These are phyloP conservation scores for Thelonectria discophora DNA, from an alignment of 2,329 filamentous ascomycete species.

Conservation along the genomic window DNA sequence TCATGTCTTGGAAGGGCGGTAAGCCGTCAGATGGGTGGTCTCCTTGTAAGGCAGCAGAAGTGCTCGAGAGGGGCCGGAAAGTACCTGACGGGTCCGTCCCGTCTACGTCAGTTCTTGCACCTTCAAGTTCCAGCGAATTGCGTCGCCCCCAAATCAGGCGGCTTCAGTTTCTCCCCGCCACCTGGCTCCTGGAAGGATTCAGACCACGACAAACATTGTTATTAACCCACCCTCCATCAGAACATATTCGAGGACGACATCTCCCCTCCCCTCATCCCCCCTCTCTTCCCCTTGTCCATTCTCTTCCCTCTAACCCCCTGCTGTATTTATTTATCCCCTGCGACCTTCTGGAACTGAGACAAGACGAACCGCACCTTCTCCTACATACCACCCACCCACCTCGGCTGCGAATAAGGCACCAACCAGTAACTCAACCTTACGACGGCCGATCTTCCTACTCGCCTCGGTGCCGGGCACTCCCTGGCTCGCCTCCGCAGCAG, in stretches of 20 bases:
- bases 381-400: neutral
- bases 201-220: constrained; percentile 2
- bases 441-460: neutral
- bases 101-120: neutral
- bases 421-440: neutral
- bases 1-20: constrained; percentile 16
- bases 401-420: neutral
- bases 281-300: neutral
- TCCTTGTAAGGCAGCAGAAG: neutral
- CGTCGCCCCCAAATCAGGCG: constrained; percentile 16
- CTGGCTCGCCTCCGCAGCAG: neutral
- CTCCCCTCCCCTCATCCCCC: neutral
- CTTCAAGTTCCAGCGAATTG: constrained; percentile 13
- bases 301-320: too few species aligned
- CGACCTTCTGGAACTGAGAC: neutral
- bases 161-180: neutral
- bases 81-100: neutral
- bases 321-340: too few species aligned
- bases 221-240: neutral
- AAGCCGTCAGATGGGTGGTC: constrained; percentile 9
- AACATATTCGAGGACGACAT: neutral
- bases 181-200: constrained; percentile 8
- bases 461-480: neutral
- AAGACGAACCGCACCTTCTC: neutral
- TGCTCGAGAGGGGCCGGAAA: neutral